Evolutionary conservation across 495 filamentous ascomycete genomes (phyloP).

Genomic region (Xylaria scruposa): DNA sequence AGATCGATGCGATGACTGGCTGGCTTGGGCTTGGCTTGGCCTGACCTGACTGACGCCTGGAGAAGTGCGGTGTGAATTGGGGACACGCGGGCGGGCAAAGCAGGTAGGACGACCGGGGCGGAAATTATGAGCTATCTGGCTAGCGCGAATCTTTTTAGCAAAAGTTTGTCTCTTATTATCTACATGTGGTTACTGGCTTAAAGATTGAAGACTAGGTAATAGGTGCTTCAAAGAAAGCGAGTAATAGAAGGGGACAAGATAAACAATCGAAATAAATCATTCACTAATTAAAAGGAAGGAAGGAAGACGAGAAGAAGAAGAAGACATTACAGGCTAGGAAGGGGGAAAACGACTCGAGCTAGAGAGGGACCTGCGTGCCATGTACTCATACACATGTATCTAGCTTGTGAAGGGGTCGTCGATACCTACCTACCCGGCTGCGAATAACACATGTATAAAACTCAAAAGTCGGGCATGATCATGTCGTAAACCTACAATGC

Average conservation of each 20-base stretch:
- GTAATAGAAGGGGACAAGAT: not conserved
- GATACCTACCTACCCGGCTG: not conserved
- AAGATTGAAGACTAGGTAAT: not conserved
- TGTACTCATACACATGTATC: not conserved
- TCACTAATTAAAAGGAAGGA: not conserved
- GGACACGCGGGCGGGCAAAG: slow-evolving; percentile 17
- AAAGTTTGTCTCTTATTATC: not conserved
- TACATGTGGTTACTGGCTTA: not conserved
- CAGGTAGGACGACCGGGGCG: slow-evolving; percentile 19
- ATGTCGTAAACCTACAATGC: not conserved
- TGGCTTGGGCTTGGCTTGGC: slow-evolving; percentile 8
- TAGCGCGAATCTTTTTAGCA: slow-evolving; percentile 23
- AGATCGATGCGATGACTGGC: slow-evolving; percentile 23
- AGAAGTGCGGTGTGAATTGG: slow-evolving; percentile 30
- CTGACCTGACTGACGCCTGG: slow-evolving; percentile 4
- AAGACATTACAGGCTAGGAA: no score
- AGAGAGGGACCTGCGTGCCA: not conserved
- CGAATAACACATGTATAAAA: not conserved
- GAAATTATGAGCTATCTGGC: slow-evolving; percentile 24
- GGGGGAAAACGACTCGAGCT: not conserved
- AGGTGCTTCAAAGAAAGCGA: slow-evolving; percentile 13
- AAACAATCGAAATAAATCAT: not conserved
- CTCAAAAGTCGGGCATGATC: not conserved
- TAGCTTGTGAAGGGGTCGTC: not conserved
- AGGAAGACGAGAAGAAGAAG: no score